phyloP scores from a whole-genome alignment of 805 yeast species.

The Metschnikowia gelsemii region DNA sequence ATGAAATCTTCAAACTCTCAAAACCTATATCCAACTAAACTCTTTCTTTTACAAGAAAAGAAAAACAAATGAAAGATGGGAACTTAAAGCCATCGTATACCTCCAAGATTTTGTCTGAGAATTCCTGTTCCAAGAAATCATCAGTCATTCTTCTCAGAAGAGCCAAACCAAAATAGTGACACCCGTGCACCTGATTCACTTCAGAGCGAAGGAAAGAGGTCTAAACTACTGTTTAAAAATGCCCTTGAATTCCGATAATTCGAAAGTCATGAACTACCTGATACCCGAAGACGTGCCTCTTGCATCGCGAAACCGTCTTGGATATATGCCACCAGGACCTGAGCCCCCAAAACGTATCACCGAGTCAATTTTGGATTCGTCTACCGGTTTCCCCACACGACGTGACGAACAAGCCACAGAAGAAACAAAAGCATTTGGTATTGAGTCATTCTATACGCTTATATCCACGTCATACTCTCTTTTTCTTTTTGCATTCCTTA shows the following conservation, averaged over 20 bases:
- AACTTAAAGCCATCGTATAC: too few relatives aligned
- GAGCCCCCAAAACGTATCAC: background rate
- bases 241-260: background rate
- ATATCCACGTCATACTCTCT: conserved; percentile 15
- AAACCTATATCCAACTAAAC: too few relatives aligned
- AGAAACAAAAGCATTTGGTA: background rate
- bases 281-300: conserved; percentile 5
- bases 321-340: conserved; percentile 10
- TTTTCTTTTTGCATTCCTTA: conserved; percentile 12
- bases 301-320: conserved; percentile 8
- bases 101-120: too few relatives aligned
- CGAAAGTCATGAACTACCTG: background rate
- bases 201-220: too few relatives aligned
- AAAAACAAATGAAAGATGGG: too few relatives aligned
- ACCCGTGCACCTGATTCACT: too few relatives aligned
- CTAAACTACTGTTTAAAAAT: too few relatives aligned
- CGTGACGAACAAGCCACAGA: background rate
- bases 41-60: too few relatives aligned
- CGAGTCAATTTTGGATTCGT: background rate
- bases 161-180: too few relatives aligned
- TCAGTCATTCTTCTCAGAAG: too few relatives aligned
- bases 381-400: background rate
- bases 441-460: conserved; percentile 9
- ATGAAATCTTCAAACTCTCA: too few relatives aligned
- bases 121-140: too few relatives aligned